phyloP scores from a whole-genome alignment of 306 rosid species.

The Echinosophora koreensis region DNA sequence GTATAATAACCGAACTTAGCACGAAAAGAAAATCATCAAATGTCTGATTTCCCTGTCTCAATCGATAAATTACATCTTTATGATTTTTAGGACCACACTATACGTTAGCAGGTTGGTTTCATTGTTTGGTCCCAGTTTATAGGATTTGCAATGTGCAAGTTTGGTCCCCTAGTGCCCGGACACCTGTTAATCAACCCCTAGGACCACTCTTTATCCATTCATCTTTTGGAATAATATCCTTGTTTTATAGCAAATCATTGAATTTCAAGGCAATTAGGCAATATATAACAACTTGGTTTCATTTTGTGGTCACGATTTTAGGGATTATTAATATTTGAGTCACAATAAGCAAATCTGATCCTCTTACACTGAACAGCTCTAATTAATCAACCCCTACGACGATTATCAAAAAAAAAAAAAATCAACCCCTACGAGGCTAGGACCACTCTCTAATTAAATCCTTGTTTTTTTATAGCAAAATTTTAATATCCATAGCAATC shows the following conservation, averaged over 20 bases:
- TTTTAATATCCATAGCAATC: no score
- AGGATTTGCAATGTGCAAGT: not conserved
- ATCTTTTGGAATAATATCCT: not conserved
- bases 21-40: not conserved
- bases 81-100: not conserved
- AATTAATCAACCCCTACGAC: not conserved
- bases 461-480: not conserved
- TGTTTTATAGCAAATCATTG: not conserved
- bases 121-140: not conserved
- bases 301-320: not conserved
- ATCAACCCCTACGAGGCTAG: not conserved
- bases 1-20: no score
- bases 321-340: not conserved
- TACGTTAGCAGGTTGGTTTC: not conserved
- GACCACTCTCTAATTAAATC: not conserved
- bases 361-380: not conserved
- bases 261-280: no score
- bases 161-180: not conserved
- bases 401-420: no score
- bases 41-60: not conserved
- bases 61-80: not conserved
- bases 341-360: not conserved
- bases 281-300: not conserved
- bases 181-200: not conserved
- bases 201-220: slow-evolving; percentile 9